Base-by-base conservation (phyloP, 305 asterid species). In the Fraxinus floribunda region DNA sequence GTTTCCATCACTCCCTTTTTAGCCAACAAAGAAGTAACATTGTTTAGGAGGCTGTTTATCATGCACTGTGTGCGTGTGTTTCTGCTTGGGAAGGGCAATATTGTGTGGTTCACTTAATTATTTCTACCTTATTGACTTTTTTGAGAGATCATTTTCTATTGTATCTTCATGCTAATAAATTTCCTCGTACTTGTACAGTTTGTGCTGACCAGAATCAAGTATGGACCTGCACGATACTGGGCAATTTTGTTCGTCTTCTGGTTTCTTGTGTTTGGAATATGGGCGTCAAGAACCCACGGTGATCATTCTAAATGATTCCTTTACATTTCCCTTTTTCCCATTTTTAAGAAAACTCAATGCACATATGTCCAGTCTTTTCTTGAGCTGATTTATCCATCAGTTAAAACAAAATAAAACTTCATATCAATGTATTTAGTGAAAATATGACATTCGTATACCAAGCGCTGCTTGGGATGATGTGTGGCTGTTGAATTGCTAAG, bases 211-310 rank as follows among this genome's bases (percentile, higher is more conserved):
- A 92, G 94, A 91, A 91, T 93, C 86, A 91, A 90, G 89, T 93
- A 93, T 57, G 98, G 97, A 52, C 97, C 97, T 81, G 97, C 98
- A 77, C 94, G 98, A 18, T 94, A 93, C 86, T 94, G 98, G 98
- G 96, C 97, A 0, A 93, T 94, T 89, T 87, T 94, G 90, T 94
- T 94, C 32, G 94, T 94, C 36, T 94, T 94, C 92, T 94, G 98
- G 97, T 93, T 94, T 88, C 97, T 94, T 75, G 98, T 93, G 83
- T 94, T 94, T 74, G 97, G 94, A 62, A 92, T 93, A 86, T 94
- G 98, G 98, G 98, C 98, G 76, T 93, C 97, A 71, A 88, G 98
- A 85, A 92, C 96, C 24, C 97, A 92, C 18, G 91, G 87, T 57
- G 85, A 91, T 86, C 97, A 92, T 85, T 80, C 93, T 38, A 86